Evolutionary conservation across 2,329 filamentous ascomycete genomes (phyloP), one percentile per base, ranked within the genome.

Genomic region (Drechslerella coelobrocha): DNA sequence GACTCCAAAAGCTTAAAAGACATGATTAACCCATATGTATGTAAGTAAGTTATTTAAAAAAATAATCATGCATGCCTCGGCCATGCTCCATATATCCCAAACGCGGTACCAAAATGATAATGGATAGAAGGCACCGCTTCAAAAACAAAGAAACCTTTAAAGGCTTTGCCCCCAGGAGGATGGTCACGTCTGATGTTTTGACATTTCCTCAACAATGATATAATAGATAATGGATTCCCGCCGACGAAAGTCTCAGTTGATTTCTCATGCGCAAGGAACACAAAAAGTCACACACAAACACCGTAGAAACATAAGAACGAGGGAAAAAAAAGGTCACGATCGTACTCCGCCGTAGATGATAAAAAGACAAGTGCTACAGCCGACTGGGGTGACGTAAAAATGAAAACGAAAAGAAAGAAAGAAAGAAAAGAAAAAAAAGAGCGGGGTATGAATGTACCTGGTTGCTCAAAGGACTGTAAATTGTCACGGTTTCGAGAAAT

Each of bases 401-500:
- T 7, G 21, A 19, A 7, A 17, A 19, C n/a, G 21, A 50, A n/a
- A 51, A 51, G 23, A n/a, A 27, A 51, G 7, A 27, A 29, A 8
- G 17, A 27, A 51, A 9, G 47, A 51, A n/a, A 29, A 9, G 9
- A 29, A 51, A 8, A 8, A 2, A 51, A 6, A 29, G 10, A 51
- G 8, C 6, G n/a, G n/a, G n/a, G 10, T 24, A 48, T 26, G 37
- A 43, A 19, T 23, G 34, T 39, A 39, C 17, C 34, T n/a, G n/a
- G n/a, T n/a, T n/a, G n/a, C n/a, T n/a, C n/a, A n/a, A n/a, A n/a
- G n/a, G n/a, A n/a, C n/a, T n/a, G n/a, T n/a, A n/a, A n/a, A 39
- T n/a, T 10, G 34, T n/a, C 17, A 10, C 34, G 4, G 17, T 43
- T 52, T 57, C 14, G 63, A 59, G 23, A 71, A 71, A 21, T 71